These are phyloP conservation scores for Cryptosporidium ubiquitum DNA, from an alignment of 169 alveolate species.

Conservation along the genomic window DNA sequence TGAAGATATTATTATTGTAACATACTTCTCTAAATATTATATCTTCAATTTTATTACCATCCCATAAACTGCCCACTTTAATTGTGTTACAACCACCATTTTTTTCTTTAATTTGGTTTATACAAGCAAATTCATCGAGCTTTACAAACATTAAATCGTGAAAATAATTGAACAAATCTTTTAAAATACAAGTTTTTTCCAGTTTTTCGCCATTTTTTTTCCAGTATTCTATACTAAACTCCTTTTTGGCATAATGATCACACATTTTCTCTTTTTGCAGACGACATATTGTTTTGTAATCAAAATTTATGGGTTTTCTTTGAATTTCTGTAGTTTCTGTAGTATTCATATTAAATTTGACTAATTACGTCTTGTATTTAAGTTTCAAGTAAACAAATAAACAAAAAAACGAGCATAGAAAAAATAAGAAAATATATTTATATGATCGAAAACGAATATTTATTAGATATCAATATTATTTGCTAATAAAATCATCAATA, in stretches of 20 bases:
- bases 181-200: not conserved
- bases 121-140: not conserved
- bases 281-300: not conserved
- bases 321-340: not conserved
- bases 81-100: not conserved
- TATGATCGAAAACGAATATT: not conserved
- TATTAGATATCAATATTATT: not conserved
- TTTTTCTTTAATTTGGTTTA: not conserved
- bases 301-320: not conserved
- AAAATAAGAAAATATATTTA: not conserved
- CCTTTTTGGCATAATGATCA: not conserved
- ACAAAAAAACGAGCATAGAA: not conserved
- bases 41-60: slow-evolving; percentile 55
- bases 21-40: slow-evolving; percentile 59
- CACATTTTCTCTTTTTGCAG: not conserved
- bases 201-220: not conserved
- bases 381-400: not conserved
- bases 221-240: slow-evolving; percentile 29
- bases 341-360: not conserved
- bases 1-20: not conserved
- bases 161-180: not conserved
- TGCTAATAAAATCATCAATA: not conserved
- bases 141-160: not conserved
- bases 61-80: slow-evolving; percentile 47
- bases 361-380: not conserved